Evolutionary conservation across 2,329 filamentous ascomycete species (phyloP), one percentile per base, ranked within the genome.

Genomic region (Aspergillus neoniger): DNA sequence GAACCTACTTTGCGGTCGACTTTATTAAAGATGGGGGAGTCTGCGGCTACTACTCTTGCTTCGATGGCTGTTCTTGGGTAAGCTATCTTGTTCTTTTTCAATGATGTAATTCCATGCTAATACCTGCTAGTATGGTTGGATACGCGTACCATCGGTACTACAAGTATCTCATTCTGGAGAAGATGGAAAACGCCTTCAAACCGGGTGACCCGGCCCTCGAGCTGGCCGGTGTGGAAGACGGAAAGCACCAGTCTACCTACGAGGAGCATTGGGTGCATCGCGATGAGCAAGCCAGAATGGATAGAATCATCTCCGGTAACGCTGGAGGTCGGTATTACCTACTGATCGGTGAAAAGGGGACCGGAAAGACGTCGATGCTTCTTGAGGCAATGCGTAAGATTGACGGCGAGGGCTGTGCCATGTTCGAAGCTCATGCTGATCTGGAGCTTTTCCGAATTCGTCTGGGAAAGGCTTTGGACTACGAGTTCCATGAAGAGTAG

Each of bases 401-500:
- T 58, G 86, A 96, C 63, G 95, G 92, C 4, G 90, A 95, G 62
- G 91, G 91, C 21, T 89, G 94, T 48, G 90, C 93, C 67, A 96
- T 99, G 91, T 91, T 98, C 70, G 95, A 99, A 77, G 93, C 94
- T 1, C 95, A 99, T 76, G 90, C 92, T 5, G 93, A 99, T 74
- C 85, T 93, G 1, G 95, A 99, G 71, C 96, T 99, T 61, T 96
- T 99, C 74, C 90, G 95, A 17, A 90, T 97, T 47, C 86, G 95
- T 4, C 84, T 99, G 3, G 95, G 95, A 25, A 97, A 96, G 74
- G 92, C 93, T 2, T 82, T 99, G 43, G 93, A 99, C 74, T 99
- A 93, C 74, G 95, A 99, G 73, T 99, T 91, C 70, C 92, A 98
- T 72, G 95, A 98, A 79, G 95, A 99, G 80, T 97, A 96, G 72